phyloP scores from a whole-genome alignment of 805 yeast species.

The Suhomyces xylopsoci region DNA sequence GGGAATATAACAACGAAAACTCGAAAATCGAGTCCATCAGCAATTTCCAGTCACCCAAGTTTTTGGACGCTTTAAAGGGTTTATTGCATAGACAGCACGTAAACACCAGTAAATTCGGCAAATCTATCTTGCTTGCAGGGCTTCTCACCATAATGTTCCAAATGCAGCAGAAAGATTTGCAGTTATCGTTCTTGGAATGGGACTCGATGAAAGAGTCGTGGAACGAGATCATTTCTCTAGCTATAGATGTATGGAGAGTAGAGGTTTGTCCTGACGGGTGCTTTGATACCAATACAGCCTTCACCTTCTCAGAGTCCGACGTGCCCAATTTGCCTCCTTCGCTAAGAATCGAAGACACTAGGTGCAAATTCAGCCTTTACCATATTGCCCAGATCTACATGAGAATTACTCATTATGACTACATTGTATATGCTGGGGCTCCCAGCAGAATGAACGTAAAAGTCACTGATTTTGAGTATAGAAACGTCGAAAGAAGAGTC shows the following conservation, averaged over 20 bases:
- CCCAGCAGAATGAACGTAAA: slow-evolving; percentile 24
- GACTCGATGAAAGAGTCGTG: slow-evolving; percentile 22
- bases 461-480: slow-evolving; percentile 5
- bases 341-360: slow-evolving; percentile 18
- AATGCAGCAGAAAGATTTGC: slow-evolving; percentile 20
- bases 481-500: slow-evolving; percentile 8
- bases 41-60: slow-evolving; percentile 19
- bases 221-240: slow-evolving; percentile 25
- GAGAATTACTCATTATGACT: slow-evolving; percentile 29
- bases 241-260: slow-evolving; percentile 28
- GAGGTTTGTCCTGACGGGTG: slow-evolving; percentile 20
- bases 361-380: slow-evolving; percentile 25
- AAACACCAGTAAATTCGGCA: slow-evolving; percentile 21
- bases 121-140: slow-evolving; percentile 9
- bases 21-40: slow-evolving; percentile 10
- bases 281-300: slow-evolving; percentile 15
- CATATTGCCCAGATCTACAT: slow-evolving; percentile 27
- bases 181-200: slow-evolving; percentile 24
- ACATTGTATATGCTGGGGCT: slow-evolving; percentile 29
- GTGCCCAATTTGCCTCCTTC: slow-evolving; percentile 15
- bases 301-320: slow-evolving; percentile 10
- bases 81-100: slow-evolving; percentile 20
- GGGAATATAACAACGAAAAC: slow-evolving; percentile 23
- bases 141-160: slow-evolving; percentile 12
- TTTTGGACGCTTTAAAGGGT: slow-evolving; percentile 20